phyloP scores from a whole-genome alignment of 1,139 yeast species.

The Pichiaceae sp. region DNA sequence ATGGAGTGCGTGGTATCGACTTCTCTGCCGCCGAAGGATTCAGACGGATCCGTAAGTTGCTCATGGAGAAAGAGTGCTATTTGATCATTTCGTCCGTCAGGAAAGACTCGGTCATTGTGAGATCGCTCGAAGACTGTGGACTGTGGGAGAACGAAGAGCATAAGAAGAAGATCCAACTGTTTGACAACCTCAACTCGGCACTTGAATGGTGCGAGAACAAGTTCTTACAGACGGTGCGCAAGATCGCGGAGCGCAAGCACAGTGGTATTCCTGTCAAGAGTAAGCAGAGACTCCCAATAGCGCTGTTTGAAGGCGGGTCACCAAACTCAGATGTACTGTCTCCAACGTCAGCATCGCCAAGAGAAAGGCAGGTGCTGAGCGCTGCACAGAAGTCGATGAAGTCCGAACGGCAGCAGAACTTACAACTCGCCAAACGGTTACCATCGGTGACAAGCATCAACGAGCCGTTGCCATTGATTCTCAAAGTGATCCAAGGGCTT shows the following conservation, averaged over 20 bases:
- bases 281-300: slow-evolving; percentile 7
- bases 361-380: slow-evolving; percentile 50
- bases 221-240: slow-evolving; percentile 60
- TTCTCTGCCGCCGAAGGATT: slow-evolving; percentile 97
- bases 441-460: slow-evolving; percentile 8
- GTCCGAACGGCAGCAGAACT: slow-evolving; percentile 17
- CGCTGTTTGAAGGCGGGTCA: slow-evolving; percentile 8
- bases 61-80: slow-evolving; percentile 62
- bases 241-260: slow-evolving; percentile 9
- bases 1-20: slow-evolving; percentile 71
- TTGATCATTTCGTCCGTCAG: slow-evolving; percentile 71
- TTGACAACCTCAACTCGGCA: slow-evolving; percentile 74
- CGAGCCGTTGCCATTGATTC: slow-evolving; percentile 54
- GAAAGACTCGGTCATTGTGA: slow-evolving; percentile 51
- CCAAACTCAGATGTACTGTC: slow-evolving; percentile 2
- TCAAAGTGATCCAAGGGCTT: slow-evolving; percentile 64
- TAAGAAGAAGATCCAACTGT: slow-evolving; percentile 45
- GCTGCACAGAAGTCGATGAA: slow-evolving; percentile 47
- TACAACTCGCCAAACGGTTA: slow-evolving; percentile 4
- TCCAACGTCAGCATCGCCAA: slow-evolving; percentile 44
- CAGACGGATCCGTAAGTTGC: slow-evolving; percentile 72
- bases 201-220: slow-evolving; percentile 96
- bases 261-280: background rate
- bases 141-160: slow-evolving; percentile 43
- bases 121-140: slow-evolving; percentile 66